These are phyloP conservation scores for Monilinia laxa DNA, from an alignment of 2,329 filamentous ascomycete species.

Conservation along the genomic window DNA sequence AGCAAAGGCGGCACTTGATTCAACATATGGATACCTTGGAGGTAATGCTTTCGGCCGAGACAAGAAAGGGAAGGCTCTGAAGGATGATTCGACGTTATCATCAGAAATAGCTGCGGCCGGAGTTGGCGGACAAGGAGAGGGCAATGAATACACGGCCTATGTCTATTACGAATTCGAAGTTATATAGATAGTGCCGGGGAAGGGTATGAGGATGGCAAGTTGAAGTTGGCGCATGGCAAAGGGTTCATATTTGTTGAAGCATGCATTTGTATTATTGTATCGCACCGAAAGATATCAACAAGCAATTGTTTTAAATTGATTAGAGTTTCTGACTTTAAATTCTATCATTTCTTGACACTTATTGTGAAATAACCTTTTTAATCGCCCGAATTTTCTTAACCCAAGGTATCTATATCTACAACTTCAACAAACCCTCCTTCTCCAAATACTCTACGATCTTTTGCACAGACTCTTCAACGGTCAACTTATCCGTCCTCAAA, in stretches of 20 bases:
- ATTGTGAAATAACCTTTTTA: not conserved
- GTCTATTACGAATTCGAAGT: constrained; percentile 97
- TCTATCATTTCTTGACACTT: constrained; percentile 1
- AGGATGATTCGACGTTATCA: constrained; percentile 78
- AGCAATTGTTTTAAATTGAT: constrained; percentile 10
- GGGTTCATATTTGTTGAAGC: constrained; percentile 26
- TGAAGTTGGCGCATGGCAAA: constrained; percentile 30
- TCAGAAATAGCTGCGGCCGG: constrained; percentile 82
- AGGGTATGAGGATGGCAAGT: constrained; percentile 10
- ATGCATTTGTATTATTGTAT: constrained; percentile 31
- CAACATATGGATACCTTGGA: constrained; percentile 84
- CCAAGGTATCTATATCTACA: constrained; percentile 24
- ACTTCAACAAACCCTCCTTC: constrained; percentile 59
- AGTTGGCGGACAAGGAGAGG: constrained; percentile 61
- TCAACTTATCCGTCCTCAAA: constrained; percentile 77
- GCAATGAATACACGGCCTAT: constrained; percentile 87
- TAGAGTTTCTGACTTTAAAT: not conserved
- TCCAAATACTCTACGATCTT: constrained; percentile 81
- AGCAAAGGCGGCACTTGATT: constrained; percentile 74
- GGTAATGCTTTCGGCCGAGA: constrained; percentile 93
- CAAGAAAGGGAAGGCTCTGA: constrained; percentile 87
- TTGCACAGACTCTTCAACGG: constrained; percentile 83
- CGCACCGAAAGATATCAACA: constrained; percentile 20
- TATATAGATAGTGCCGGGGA: constrained; percentile 35
- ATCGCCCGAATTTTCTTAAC: not conserved